Evolutionary conservation across 2,329 filamentous ascomycete species (phyloP).

Genomic region (Cladophialophora immunda): DNA sequence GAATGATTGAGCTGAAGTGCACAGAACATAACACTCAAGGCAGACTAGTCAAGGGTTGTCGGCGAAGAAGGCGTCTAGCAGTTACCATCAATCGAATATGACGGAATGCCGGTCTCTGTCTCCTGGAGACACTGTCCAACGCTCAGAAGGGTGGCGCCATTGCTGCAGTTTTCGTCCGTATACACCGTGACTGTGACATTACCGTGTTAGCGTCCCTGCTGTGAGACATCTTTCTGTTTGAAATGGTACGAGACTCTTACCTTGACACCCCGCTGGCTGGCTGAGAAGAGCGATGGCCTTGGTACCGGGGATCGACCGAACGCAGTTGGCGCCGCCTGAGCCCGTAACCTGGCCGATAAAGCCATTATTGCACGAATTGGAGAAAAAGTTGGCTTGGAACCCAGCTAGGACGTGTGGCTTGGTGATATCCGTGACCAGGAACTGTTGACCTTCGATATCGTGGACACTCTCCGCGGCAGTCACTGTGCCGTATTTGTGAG

Average conservation of each 20-base stretch:
- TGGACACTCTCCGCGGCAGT: not conserved
- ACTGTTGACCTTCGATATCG: not conserved
- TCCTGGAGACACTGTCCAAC: not conserved
- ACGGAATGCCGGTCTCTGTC: not conserved
- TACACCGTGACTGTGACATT: not conserved
- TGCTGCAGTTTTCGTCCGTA: not conserved
- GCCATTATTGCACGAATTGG: not conserved
- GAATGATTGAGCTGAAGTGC: not conserved
- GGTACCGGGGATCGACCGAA: not conserved
- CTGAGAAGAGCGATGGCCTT: conserved; percentile 1
- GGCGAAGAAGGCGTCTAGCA: not conserved
- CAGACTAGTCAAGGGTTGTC: not conserved
- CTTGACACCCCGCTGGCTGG: not conserved
- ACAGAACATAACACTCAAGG: not conserved
- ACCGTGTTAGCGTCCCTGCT: not conserved
- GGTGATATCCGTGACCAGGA: not conserved
- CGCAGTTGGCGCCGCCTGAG: not conserved
- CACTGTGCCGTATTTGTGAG: not conserved
- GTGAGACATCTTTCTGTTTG: not conserved
- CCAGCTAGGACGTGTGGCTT: not conserved
- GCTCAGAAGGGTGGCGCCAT: not conserved
- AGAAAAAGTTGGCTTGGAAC: not conserved
- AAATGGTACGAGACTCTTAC: not conserved
- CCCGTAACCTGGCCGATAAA: not conserved
- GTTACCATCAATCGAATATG: not conserved